Evolutionary conservation across 768 basidiomycete genomes (phyloP).

Genomic region (Exsudoporus frostii): DNA sequence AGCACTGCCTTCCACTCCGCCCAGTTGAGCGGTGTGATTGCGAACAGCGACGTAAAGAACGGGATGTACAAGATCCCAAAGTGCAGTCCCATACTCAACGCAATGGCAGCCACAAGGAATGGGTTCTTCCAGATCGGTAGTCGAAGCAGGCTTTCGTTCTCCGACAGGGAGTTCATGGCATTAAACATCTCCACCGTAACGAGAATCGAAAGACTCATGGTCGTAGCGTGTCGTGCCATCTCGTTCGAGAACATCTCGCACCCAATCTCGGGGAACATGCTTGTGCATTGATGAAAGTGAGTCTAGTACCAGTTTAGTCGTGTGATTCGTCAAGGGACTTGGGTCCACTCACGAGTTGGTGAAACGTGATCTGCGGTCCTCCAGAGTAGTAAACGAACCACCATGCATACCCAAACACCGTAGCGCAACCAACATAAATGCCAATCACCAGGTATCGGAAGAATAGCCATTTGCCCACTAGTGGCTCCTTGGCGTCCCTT

Average conservation of each 20-base stretch:
- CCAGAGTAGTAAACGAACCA: slow-evolving; percentile 93
- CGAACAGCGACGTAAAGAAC: slow-evolving; percentile 89
- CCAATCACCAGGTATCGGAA: slow-evolving; percentile 95
- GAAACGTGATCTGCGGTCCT: slow-evolving; percentile 91
- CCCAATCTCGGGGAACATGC: slow-evolving; percentile 83
- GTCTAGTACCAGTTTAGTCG: slow-evolving; percentile 49
- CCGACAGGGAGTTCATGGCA: slow-evolving; percentile 96
- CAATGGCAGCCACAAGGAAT: slow-evolving; percentile 85
- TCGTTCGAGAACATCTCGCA: slow-evolving; percentile 94
- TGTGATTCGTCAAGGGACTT: background rate
- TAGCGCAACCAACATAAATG: slow-evolving; percentile 89
- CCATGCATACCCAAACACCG: slow-evolving; percentile 98
- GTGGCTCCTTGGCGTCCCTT: slow-evolving; percentile 83
- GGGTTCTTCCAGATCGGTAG: slow-evolving; percentile 94
- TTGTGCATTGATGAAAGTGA: slow-evolving; percentile 90
- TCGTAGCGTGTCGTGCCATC: slow-evolving; percentile 85
- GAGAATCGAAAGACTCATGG: slow-evolving; percentile 93
- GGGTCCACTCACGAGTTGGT: slow-evolving; percentile 75
- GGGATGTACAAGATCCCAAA: slow-evolving; percentile 96
- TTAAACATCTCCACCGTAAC: slow-evolving; percentile 98
- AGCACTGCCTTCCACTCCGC: slow-evolving; percentile 93
- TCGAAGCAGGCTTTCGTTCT: slow-evolving; percentile 89
- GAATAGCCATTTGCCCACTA: slow-evolving; percentile 92
- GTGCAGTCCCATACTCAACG: slow-evolving; percentile 90
- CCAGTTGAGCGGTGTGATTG: slow-evolving; percentile 93